Conservation (phyloP, 345 rosid genomes). For the Salix viminalis region DNA sequence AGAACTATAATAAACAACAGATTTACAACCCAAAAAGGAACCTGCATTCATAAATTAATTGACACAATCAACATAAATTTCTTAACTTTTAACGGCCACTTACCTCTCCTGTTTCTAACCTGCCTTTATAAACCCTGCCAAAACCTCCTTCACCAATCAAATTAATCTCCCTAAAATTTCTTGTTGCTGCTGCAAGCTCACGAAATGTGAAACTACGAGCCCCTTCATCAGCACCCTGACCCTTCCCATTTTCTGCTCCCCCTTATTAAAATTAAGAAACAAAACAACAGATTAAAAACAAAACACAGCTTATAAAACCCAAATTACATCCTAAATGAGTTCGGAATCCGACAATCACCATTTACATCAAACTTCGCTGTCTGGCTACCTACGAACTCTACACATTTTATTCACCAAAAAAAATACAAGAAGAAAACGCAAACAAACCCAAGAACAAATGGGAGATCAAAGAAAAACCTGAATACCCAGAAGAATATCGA, state of each 20-base stretch:
- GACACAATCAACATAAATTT: background rate
- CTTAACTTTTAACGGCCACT: slow-evolving; percentile 2
- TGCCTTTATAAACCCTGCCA: slow-evolving; percentile 88
- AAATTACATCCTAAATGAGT: background rate
- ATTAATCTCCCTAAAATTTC: slow-evolving; percentile 68
- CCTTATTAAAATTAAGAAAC: background rate
- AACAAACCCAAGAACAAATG: background rate
- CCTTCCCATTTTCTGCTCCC: slow-evolving; percentile 36
- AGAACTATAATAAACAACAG: background rate
- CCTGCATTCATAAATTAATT: background rate
- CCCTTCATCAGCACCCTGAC: slow-evolving; percentile 27
- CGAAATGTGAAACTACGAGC: slow-evolving; percentile 81
- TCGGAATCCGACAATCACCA: slow-evolving; percentile 19
- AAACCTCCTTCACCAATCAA: slow-evolving; percentile 96
- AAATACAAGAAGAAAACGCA: background rate
- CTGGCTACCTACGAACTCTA: slow-evolving; percentile 25
- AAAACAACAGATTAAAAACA: background rate
- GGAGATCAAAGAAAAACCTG: slow-evolving; percentile 36
- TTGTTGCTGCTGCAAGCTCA: slow-evolving; percentile 70
- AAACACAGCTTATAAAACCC: background rate
- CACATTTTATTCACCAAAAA: background rate
- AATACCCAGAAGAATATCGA: slow-evolving; percentile 35
- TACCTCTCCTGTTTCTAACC: slow-evolving; percentile 73
- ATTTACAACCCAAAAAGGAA: background rate
- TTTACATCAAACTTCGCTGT: slow-evolving; percentile 24